phyloP scores from a whole-genome alignment of 371 early-diverging fungal species.

The Circinella minor region DNA sequence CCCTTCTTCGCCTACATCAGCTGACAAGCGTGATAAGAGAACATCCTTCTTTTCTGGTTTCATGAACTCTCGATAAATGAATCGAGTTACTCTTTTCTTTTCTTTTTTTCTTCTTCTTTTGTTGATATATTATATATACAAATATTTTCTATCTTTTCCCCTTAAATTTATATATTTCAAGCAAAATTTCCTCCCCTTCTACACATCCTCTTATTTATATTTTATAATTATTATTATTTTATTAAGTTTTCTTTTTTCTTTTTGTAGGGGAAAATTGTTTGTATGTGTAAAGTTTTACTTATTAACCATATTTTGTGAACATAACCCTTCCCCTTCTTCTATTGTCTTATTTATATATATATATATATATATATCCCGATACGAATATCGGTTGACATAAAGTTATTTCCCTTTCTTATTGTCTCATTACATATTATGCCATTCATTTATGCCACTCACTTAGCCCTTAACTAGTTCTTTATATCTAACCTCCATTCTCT shows the following conservation, averaged over 20 bases:
- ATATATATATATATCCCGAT: not conserved
- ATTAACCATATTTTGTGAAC: constrained; percentile 6
- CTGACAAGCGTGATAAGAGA: constrained; percentile 38
- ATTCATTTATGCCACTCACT: not conserved
- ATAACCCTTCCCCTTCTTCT: not conserved
- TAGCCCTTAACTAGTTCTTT: not conserved
- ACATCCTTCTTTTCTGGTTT: constrained; percentile 45
- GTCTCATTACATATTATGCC: constrained; percentile 5
- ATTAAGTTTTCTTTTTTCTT: not conserved
- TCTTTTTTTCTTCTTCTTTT: not conserved
- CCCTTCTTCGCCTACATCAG: constrained; percentile 29
- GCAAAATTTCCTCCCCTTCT: constrained; percentile 3
- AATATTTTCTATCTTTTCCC: not conserved
- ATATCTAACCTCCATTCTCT: constrained; percentile 10
- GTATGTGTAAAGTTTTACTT: constrained; percentile 10
- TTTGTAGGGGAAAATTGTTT: not conserved
- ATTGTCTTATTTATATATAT: not conserved
- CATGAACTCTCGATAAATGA: constrained; percentile 31
- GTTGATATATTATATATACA: not conserved
- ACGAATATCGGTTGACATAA: not conserved
- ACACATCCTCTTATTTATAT: not conserved
- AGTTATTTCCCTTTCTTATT: constrained; percentile 4
- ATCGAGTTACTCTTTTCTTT: constrained; percentile 1
- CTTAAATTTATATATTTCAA: not conserved
- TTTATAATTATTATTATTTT: not conserved